These are phyloP conservation scores for Suhomyces panamericanus DNA, from an alignment of 1,139 yeast species.

Conservation along the genomic window DNA sequence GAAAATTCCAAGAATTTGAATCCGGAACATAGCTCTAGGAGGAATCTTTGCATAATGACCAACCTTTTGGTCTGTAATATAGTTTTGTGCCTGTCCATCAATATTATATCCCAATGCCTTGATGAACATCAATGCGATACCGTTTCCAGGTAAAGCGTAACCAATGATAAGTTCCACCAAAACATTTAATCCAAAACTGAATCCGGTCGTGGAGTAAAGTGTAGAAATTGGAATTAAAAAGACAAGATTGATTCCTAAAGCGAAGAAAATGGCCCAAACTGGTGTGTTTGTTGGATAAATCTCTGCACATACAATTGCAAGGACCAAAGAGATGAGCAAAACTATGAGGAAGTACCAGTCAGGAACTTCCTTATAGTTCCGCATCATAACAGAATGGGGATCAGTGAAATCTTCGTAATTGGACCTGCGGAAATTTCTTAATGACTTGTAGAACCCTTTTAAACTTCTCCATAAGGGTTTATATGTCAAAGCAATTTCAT, in stretches of 20 bases:
- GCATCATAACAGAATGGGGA: slow-evolving; percentile 20
- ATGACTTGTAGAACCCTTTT: slow-evolving; percentile 4
- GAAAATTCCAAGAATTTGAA: slow-evolving; percentile 33
- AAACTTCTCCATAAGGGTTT: slow-evolving; percentile 11
- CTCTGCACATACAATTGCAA: slow-evolving; percentile 20
- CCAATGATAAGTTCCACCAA: slow-evolving; percentile 26
- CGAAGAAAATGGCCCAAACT: slow-evolving; percentile 25
- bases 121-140: slow-evolving; percentile 23
- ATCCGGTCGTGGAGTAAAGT: slow-evolving; percentile 20
- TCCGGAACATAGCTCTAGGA: slow-evolving; percentile 36
- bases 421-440: slow-evolving; percentile 11
- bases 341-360: slow-evolving; percentile 19
- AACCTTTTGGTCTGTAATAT: slow-evolving; percentile 37
- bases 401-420: slow-evolving; percentile 19
- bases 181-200: slow-evolving; percentile 21
- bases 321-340: slow-evolving; percentile 17
- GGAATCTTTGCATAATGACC: slow-evolving; percentile 39
- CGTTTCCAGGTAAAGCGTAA: slow-evolving; percentile 25
- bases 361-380: slow-evolving; percentile 21
- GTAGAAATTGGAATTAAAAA: slow-evolving; percentile 24
- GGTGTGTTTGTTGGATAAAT: slow-evolving; percentile 24
- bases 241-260: slow-evolving; percentile 23
- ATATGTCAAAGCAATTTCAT: slow-evolving; percentile 13
- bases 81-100: slow-evolving; percentile 38
- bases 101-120: slow-evolving; percentile 26